Base-by-base conservation (phyloP, 2,329 filamentous ascomycete species). In the Beauveria sp. region DNA sequence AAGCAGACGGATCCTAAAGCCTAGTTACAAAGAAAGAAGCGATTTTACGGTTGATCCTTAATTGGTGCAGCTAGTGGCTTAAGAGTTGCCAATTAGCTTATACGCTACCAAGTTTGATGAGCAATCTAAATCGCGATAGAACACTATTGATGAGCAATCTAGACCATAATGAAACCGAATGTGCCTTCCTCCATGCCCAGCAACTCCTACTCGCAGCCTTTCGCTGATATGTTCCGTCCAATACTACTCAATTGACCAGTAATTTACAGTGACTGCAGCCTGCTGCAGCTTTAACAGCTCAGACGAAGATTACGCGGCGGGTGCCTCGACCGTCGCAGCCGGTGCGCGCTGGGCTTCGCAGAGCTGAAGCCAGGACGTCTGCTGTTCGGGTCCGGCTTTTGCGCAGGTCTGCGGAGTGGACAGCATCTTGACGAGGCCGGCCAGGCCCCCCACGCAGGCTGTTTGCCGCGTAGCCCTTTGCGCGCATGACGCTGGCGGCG, bases 401-500 rank as follows among this genome's bases (percentile, higher is more conserved):
- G 8, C 26, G 20, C 51, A 56, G n/a, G 45, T 8, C 38, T 24
- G 34, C 4, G 59, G 47, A 5, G 38, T 26, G 40, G 53, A 45
- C 26, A 62, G 53, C 46, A 53, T 34, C 26, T 38, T 38, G 16
- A 45, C 54, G 5, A 61, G 53, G 6, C 63, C 66, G 7, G 51
- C 28, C 30, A 70, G 68, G 0, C 80, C 81, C 12, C 12, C 78
- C 78, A 24, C 72, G 70, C 28, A 83, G 65, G 65, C 77, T 81
- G 49, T 78, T 75, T 1, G 79, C 78, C 61, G 75, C 73, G 26
- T 77, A 71, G 0, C 78, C 80, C 64, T 79, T 81, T 0, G 79
- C 80, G 5, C 81, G 73, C 53, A 85, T 67, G 2, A 85, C 75
- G 58, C 80, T 83, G 2, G 79, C 79, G 3, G 81, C 82, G 6